Base-by-base conservation (phyloP, 805 yeast genomes). In the Candida tibetensis region DNA sequence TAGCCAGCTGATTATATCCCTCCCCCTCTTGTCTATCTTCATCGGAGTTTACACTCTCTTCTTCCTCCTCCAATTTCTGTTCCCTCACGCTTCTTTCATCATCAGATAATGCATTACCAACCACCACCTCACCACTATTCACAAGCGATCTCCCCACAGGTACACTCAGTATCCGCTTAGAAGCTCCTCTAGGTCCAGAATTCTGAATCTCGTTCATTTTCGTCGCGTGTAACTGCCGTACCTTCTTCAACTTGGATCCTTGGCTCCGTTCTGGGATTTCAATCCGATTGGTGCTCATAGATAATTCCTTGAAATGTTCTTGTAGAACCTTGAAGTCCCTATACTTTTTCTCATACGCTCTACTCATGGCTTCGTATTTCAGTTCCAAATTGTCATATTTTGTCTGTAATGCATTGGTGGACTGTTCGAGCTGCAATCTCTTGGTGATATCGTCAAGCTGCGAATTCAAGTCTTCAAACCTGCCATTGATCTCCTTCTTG, bases 111-210 rank as follows among this genome's bases (percentile, higher is more conserved):
- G 29, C 29, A 27, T 27, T 27, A 22, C 12, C 12, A 22, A 8
- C 12, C 25, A 22, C 12, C 12, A 8, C 25, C 21, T 42, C 32
- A 27, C n/a, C n/a, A n/a, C n/a, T n/a, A n/a, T n/a, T n/a, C n/a
- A 37, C 29, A 34, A 28, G 17, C 16, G 32, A 12, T 19, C 17
- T 27, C 4, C 16, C 16, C 10, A 34, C 37, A 13, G 63, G 63
- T 1, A 64, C 52, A 42, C 66, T 61, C 8, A 54, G 54, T 1
- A 60, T 47, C 40, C 68, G 49, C 35, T 59, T 61, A 25, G 17
- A 31, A 12, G 30, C 30, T 7, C 10, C 25, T 13, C 15, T 18
- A 13, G 18, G 25, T 5, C 23, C 30, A 8, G 21, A 32, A n/a
- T 19, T 26, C 33, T 37, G 40, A 1, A 53, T 44, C 19, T 39